Percentiles rank a stretch among this genome's conserved stretches.
phyloP scores from a whole-genome alignment of 306 rosid species.

The Begonia masoniana region DNA sequence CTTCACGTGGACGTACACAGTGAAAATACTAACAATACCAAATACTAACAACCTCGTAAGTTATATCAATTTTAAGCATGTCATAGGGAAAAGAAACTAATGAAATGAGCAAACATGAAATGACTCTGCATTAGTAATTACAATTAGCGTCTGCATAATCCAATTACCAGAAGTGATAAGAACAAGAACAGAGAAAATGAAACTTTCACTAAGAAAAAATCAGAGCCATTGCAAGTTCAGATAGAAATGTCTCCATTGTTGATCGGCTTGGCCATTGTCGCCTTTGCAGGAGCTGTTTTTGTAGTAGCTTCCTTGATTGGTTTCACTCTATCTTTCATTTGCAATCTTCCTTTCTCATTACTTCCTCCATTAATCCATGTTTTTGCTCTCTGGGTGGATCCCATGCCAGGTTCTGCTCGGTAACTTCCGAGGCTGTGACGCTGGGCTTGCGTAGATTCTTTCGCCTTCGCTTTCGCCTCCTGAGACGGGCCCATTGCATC shows the following conservation, averaged over 20 bases:
- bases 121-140: too few relatives aligned
- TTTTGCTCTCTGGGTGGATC: conserved; percentile 23
- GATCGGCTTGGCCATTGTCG: conserved; percentile 21
- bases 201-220: too few relatives aligned
- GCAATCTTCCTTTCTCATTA: conserved; percentile 14
- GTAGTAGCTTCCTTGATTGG: conserved; percentile 13
- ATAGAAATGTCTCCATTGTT: conserved; percentile 37
- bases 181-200: too few relatives aligned
- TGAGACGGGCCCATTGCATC: conserved; percentile 27
- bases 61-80: too few relatives aligned
- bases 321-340: conserved; percentile 31
- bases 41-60: too few relatives aligned
- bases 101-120: too few relatives aligned
- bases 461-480: conserved; percentile 26
- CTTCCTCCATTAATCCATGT: conserved; percentile 17
- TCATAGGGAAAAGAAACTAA: too few relatives aligned
- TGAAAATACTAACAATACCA: too few relatives aligned
- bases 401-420: conserved; percentile 16
- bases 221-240: too few relatives aligned
- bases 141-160: too few relatives aligned
- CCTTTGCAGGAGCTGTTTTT: conserved; percentile 19
- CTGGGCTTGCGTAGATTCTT: conserved; percentile 25
- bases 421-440: conserved; percentile 46
- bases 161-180: too few relatives aligned
- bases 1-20: too few relatives aligned